Conservation (phyloP, 2,329 filamentous ascomycete genomes). For the Pseudopyrenochaeta lycopersici region DNA sequence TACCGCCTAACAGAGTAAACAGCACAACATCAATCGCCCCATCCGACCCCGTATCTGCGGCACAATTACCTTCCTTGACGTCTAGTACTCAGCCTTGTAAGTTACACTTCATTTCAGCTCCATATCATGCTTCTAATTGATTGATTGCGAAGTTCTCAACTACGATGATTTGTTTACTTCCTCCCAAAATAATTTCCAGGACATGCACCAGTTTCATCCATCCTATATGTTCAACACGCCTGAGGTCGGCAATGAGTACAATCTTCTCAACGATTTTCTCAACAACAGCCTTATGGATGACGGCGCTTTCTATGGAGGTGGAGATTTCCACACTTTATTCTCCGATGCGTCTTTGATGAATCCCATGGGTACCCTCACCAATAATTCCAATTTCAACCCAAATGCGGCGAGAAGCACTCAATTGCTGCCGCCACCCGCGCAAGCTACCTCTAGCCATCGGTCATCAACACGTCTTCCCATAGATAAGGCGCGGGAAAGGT, state of each 20-base stretch:
- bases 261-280: constrained; percentile 94
- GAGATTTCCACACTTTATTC: constrained; percentile 63
- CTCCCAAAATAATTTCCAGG: constrained; percentile 84
- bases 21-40: constrained; percentile 72
- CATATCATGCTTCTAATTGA: constrained; percentile 32
- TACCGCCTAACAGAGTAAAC: constrained; percentile 45
- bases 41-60: constrained; percentile 73
- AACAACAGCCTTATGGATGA: constrained; percentile 89
- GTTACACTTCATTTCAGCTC: constrained; percentile 54
- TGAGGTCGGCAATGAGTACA: constrained; percentile 96
- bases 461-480: constrained; percentile 69
- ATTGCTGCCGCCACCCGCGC: constrained; percentile 52
- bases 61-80: constrained; percentile 68
- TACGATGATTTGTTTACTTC: constrained; percentile 82
- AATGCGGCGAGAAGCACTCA: constrained; percentile 59
- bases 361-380: constrained; percentile 52
- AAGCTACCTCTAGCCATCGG: constrained; percentile 65
- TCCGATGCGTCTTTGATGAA: constrained; percentile 65
- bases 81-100: constrained; percentile 78
- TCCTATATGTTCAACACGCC: constrained; percentile 95
- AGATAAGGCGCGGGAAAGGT: constrained; percentile 81
- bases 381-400: constrained; percentile 39
- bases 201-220: constrained; percentile 92
- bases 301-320: constrained; percentile 53
- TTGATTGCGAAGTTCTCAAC: constrained; percentile 68